Evolutionary conservation across 495 filamentous ascomycete species (phyloP).

Genomic region (Schizothecium vesticola): DNA sequence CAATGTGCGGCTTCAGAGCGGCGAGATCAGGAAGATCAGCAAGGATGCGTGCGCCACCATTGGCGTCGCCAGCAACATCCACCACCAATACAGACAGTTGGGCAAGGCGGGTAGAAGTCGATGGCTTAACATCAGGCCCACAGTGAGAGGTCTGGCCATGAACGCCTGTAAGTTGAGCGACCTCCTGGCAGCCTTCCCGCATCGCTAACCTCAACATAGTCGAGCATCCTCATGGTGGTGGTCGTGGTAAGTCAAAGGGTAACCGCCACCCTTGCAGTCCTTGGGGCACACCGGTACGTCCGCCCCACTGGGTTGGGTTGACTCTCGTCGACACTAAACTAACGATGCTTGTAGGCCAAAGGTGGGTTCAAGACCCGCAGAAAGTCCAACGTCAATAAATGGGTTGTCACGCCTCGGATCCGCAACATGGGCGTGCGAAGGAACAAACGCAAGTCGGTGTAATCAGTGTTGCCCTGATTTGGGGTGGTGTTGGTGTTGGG

Average conservation of each 20-base stretch:
- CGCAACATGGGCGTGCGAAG: slow-evolving; percentile 73
- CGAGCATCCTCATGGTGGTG: slow-evolving; percentile 98
- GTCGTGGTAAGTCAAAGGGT: slow-evolving; percentile 97
- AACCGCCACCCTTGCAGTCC: slow-evolving; percentile 90
- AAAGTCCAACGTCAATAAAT: slow-evolving; percentile 68
- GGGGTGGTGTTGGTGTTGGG: slow-evolving; percentile 11
- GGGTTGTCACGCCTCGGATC: slow-evolving; percentile 66
- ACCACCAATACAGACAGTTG: slow-evolving; percentile 81
- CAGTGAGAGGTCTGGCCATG: slow-evolving; percentile 95
- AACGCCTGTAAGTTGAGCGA: slow-evolving; percentile 63
- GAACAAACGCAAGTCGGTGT: slow-evolving; percentile 38
- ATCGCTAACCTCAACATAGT: slow-evolving; percentile 37
- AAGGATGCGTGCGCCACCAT: slow-evolving; percentile 91
- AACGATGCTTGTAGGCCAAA: slow-evolving; percentile 63
- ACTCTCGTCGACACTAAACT: slow-evolving; percentile 22
- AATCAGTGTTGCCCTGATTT: slow-evolving; percentile 9
- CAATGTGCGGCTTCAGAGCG: slow-evolving; percentile 79
- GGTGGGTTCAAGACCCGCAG: slow-evolving; percentile 92
- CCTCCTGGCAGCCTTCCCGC: not conserved
- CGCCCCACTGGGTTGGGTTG: not conserved
- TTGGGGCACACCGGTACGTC: slow-evolving; percentile 88
- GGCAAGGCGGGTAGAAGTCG: slow-evolving; percentile 90
- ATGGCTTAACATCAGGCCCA: slow-evolving; percentile 90
- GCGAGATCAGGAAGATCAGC: slow-evolving; percentile 81
- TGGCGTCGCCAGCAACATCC: slow-evolving; percentile 86